phyloP scores from a whole-genome alignment of 495 filamentous ascomycete species.

The Parathielavia appendiculata region DNA sequence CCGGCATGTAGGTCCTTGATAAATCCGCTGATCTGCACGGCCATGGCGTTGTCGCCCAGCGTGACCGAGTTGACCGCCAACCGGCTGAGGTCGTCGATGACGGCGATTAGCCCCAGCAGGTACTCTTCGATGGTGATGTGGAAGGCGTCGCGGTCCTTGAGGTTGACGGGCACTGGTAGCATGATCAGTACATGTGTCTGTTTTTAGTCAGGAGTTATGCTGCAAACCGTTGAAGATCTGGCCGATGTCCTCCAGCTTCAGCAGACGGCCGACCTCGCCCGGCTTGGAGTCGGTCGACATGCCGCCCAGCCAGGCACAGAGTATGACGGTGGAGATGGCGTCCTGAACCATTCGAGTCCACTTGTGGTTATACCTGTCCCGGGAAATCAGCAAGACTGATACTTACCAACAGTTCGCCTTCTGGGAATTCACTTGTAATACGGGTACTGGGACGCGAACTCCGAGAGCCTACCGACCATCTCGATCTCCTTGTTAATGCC shows the following conservation, averaged over 20 bases:
- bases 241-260: conserved; percentile 86
- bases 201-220: not conserved
- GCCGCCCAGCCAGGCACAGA: conserved; percentile 75
- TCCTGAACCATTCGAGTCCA: conserved; percentile 87
- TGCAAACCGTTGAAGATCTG: conserved; percentile 62
- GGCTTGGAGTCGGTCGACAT: conserved; percentile 38
- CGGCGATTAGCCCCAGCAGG: conserved; percentile 73
- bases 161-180: conserved; percentile 84
- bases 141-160: conserved; percentile 85
- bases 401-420: not conserved
- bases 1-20: conserved; percentile 93
- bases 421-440: conserved; percentile 75
- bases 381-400: not conserved
- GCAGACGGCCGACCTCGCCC: conserved; percentile 54
- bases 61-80: conserved; percentile 96
- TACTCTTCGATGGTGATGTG: conserved; percentile 97
- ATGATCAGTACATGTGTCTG: not conserved
- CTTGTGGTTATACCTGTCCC: conserved; percentile 64
- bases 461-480: conserved; percentile 55
- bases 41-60: conserved; percentile 77
- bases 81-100: conserved; percentile 86
- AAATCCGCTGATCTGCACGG: conserved; percentile 80
- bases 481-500: conserved; percentile 54
- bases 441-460: conserved; percentile 71
- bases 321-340: conserved; percentile 63